phyloP scores from a whole-genome alignment of 352 stramenopile species.

The Halophytophthora polymorphica region DNA sequence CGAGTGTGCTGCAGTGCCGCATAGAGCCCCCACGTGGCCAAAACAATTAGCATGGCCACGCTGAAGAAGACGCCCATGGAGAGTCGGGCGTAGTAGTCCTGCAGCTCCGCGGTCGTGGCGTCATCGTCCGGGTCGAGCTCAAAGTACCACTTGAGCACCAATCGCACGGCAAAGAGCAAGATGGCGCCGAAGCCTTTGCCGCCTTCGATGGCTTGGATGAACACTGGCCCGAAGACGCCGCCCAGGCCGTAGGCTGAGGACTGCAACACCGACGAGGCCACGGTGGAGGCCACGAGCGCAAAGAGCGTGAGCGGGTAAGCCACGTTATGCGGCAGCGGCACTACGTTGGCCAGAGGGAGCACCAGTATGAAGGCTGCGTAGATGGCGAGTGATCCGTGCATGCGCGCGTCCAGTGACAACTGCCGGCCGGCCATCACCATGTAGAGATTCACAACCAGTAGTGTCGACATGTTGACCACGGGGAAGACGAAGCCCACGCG shows the following conservation, averaged over 20 bases:
- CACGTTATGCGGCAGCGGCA: slow-evolving; percentile 34
- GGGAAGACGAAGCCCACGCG: slow-evolving; percentile 78
- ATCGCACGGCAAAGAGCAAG: slow-evolving; percentile 59
- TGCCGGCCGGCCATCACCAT: slow-evolving; percentile 75
- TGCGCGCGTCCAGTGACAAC: slow-evolving; percentile 49
- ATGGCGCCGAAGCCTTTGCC: slow-evolving; percentile 78
- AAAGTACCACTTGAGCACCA: slow-evolving; percentile 58
- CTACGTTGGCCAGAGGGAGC: slow-evolving; percentile 60
- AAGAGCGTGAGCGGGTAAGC: slow-evolving; percentile 62
- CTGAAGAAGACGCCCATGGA: slow-evolving; percentile 70
- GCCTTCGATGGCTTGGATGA: slow-evolving; percentile 76
- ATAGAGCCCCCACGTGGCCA: slow-evolving; percentile 56
- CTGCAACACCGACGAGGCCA: slow-evolving; percentile 67
- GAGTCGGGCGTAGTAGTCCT: slow-evolving; percentile 24
- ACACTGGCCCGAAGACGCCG: slow-evolving; percentile 72
- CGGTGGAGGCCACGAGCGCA: slow-evolving; percentile 57
- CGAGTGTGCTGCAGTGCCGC: slow-evolving; percentile 41
- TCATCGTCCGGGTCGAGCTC: slow-evolving; percentile 8
- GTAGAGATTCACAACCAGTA: slow-evolving; percentile 74
- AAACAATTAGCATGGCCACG: slow-evolving; percentile 52
- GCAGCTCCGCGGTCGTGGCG: not conserved
- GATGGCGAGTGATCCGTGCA: slow-evolving; percentile 47
- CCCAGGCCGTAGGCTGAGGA: slow-evolving; percentile 71
- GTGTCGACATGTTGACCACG: slow-evolving; percentile 82
- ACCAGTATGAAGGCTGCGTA: slow-evolving; percentile 60